Base-by-base conservation (phyloP, 768 basidiomycete species). In the Tulasnella sp. region DNA sequence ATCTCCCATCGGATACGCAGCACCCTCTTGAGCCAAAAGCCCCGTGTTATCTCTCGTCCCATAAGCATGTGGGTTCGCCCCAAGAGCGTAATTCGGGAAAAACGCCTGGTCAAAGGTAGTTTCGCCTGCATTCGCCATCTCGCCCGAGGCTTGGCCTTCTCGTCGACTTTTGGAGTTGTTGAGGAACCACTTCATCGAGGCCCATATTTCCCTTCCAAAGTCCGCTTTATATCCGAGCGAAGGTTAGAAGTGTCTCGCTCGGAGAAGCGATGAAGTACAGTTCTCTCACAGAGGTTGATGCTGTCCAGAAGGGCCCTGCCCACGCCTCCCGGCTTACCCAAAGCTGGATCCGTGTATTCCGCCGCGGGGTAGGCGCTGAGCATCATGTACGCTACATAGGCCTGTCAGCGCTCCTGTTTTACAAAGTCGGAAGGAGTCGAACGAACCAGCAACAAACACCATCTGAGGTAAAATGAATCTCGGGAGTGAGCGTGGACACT, bases 291-390 rank as follows among this genome's bases (percentile, higher is more conserved):
- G 76, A 83, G 85, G 81, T 89, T 88, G 80, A 88, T 85, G 77
- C 83, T 83, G 83, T 95, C 93, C 89, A 88, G 90, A 29, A 95
- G 83, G 1, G 94, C 91, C 40, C 26, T 70, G 70, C 42, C 89
- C 86, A 88, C 91, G 1, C 91, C 77, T 13, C 81, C 37, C 44
- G 79, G 15, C 32, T 72, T 78, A 44, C 87, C 84, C 13, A 82
- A 81, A 0, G 82, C 80, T 16, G 48, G 42, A 55, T 26, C 20
- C 44, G 3, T 39, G 84, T 96, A 96, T 81, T 95, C 94, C 0
- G 84, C 86, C 80, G 87, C 86, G 15, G 87, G 87, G 83, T 95
- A 97, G 0, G 95, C 92, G 92, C 92, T 95, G 44, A 44, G 44
- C 86, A 89, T 88, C 92, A 96, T 96, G 70, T 91, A 83, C 0